Percentiles rank a stretch among this genome's conserved stretches.
phyloP scores from a whole-genome alignment of 108 stramenopile genomes.

The Skeletonema menzelii region DNA sequence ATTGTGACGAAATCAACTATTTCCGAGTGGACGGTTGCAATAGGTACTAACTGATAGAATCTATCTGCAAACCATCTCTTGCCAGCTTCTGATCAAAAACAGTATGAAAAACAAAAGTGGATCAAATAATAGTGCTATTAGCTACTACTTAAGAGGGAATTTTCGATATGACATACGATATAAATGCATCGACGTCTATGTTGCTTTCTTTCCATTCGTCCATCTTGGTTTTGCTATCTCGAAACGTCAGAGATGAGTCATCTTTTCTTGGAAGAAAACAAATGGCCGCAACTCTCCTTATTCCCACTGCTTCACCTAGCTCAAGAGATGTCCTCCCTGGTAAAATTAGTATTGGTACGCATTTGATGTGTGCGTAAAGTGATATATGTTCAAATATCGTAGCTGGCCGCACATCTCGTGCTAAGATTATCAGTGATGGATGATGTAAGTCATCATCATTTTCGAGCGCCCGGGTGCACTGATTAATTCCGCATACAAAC shows the following conservation, averaged over 20 bases:
- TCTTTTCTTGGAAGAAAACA: slow-evolving; percentile 40
- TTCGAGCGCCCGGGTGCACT: slow-evolving; percentile 62
- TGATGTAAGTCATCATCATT: slow-evolving; percentile 1
- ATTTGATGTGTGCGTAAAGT: slow-evolving; percentile 27
- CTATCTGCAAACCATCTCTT: neutral
- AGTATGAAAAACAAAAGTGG: neutral
- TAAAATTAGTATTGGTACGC: slow-evolving; percentile 51
- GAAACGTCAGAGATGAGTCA: neutral
- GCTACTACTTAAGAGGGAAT: slow-evolving; percentile 11
- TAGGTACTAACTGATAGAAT: slow-evolving; percentile 58
- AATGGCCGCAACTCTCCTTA: slow-evolving; percentile 46
- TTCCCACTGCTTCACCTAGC: slow-evolving; percentile 55
- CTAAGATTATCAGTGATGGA: slow-evolving; percentile 30
- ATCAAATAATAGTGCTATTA: neutral
- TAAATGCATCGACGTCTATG: slow-evolving; percentile 47
- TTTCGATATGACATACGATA: slow-evolving; percentile 44
- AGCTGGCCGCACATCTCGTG: slow-evolving; percentile 67
- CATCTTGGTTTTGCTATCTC: neutral
- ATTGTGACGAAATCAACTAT: slow-evolving; percentile 76
- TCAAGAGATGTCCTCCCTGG: slow-evolving; percentile 71
- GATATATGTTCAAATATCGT: slow-evolving; percentile 62
- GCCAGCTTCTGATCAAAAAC: neutral
- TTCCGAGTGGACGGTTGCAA: slow-evolving; percentile 81
- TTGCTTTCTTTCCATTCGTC: slow-evolving; percentile 26
- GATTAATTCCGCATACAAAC: slow-evolving; percentile 53